Evolutionary conservation across 2,329 filamentous ascomycete species (phyloP).

Genomic region (Aspergillus sp.): DNA sequence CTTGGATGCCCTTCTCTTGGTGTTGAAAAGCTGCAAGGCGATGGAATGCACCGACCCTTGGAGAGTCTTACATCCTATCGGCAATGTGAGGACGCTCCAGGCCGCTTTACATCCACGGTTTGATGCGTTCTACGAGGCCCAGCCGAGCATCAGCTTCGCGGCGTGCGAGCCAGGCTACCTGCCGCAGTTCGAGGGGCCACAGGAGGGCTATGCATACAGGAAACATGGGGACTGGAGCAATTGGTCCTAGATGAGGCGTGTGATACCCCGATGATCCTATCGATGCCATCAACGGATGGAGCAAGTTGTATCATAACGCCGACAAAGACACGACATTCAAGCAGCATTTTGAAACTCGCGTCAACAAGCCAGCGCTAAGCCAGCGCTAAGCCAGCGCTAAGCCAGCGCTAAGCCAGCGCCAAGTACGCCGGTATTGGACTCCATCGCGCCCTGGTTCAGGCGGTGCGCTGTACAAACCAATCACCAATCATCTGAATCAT

Average conservation of each 20-base stretch:
- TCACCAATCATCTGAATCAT: no score
- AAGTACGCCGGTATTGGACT: no score
- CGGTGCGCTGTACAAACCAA: no score
- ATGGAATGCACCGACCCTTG: slow-evolving; percentile 37
- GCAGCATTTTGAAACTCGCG: no score
- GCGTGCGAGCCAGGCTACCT: not conserved
- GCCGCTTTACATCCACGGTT: slow-evolving; percentile 31
- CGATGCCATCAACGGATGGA: no score
- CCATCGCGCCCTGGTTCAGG: no score
- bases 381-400: no score
- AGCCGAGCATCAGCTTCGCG: slow-evolving; percentile 17
- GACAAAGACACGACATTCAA: no score
- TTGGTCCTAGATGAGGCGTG: not conserved
- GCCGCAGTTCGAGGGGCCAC: not conserved
- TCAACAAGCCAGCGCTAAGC: no score
- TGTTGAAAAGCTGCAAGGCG: slow-evolving; percentile 41
- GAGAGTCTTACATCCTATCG: slow-evolving; percentile 33
- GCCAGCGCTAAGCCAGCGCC: no score
- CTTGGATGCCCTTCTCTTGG: slow-evolving; percentile 38
- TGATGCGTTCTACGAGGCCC: slow-evolving; percentile 33
- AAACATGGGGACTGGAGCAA: not conserved
- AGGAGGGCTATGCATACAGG: not conserved
- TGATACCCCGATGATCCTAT: no score
- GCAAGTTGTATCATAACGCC: no score
- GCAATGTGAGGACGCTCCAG: slow-evolving; percentile 27